Evolutionary conservation across 1,139 yeast genomes (phyloP).

Genomic region (Kodamaea derodonti): DNA sequence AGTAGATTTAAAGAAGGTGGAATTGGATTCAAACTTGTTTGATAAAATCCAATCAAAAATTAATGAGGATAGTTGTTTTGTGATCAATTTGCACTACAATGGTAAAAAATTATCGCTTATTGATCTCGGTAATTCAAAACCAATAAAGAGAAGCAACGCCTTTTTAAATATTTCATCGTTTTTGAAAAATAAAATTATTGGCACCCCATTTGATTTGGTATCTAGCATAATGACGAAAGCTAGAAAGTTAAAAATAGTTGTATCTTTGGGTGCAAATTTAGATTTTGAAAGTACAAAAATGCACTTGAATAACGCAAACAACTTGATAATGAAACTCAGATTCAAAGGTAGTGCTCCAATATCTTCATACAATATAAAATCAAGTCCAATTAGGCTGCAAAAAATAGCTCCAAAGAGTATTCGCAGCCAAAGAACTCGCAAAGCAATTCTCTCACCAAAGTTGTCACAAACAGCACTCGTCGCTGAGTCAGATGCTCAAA

Average conservation of each 20-base stretch:
- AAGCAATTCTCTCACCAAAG: not conserved
- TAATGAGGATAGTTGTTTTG: slow-evolving; percentile 27
- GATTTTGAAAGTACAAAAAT: slow-evolving; percentile 27
- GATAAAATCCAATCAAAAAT: slow-evolving; percentile 15
- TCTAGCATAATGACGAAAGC: not conserved
- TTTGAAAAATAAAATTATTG: not conserved
- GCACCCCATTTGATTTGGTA: not conserved
- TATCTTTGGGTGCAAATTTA: slow-evolving; percentile 22
- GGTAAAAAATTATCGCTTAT: slow-evolving; percentile 22
- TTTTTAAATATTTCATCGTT: not conserved
- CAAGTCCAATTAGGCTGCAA: not conserved
- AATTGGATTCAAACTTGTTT: slow-evolving; percentile 9
- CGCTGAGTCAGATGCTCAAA: not conserved
- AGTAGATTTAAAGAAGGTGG: slow-evolving; percentile 12
- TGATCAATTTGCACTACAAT: slow-evolving; percentile 21
- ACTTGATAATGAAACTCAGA: slow-evolving; percentile 18
- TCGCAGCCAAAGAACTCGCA: slow-evolving; percentile 15
- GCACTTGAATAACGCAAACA: slow-evolving; percentile 25
- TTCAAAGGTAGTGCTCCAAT: slow-evolving; percentile 12
- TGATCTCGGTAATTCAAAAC: slow-evolving; percentile 31
- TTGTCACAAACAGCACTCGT: not conserved
- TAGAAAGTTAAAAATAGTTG: not conserved
- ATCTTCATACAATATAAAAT: not conserved
- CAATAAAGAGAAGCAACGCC: not conserved
- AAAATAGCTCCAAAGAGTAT: not conserved